Percentiles rank a stretch among this genome's conserved stretches.
These are phyloP conservation scores for Dryas integrifolia DNA, from an alignment of 331 rosid genomes.

Conservation along the genomic window DNA sequence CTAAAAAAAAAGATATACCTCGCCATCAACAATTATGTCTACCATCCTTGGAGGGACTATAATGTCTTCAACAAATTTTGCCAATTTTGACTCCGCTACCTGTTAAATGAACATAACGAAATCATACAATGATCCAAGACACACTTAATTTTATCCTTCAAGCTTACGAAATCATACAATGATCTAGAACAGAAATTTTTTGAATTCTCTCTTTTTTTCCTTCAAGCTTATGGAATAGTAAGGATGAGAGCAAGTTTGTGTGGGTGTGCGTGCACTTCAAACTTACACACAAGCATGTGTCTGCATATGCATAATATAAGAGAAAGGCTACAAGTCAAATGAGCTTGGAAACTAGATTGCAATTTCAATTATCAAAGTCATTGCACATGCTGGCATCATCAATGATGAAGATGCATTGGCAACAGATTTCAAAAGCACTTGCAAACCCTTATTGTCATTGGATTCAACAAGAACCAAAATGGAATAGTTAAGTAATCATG, in stretches of 20 bases:
- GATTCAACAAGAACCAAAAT: background rate
- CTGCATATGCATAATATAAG: background rate
- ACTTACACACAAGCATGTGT: background rate
- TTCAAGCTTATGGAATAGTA: background rate
- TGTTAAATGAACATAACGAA: slow-evolving; percentile 32
- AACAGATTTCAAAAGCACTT: background rate
- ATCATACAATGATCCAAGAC: background rate
- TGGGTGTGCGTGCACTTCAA: too few species aligned
- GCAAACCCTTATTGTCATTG: background rate
- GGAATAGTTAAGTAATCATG: background rate
- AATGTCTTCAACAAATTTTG: slow-evolving; percentile 92
- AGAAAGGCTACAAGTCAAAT: background rate
- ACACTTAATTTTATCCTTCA: too few species aligned
- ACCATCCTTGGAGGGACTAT: slow-evolving; percentile 97
- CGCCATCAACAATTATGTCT: slow-evolving; percentile 82
- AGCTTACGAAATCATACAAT: slow-evolving; percentile 9
- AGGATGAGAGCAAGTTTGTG: background rate
- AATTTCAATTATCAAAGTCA: background rate
- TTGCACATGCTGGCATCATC: background rate
- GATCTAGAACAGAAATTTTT: too few species aligned
- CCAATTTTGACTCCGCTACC: slow-evolving; percentile 93
- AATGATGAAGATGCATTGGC: background rate
- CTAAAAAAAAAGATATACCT: slow-evolving; percentile 50
- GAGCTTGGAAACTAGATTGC: background rate
- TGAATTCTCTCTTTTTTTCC: too few species aligned